phyloP scores from a whole-genome alignment of 345 rosid species.

The Corymbia maculata region DNA sequence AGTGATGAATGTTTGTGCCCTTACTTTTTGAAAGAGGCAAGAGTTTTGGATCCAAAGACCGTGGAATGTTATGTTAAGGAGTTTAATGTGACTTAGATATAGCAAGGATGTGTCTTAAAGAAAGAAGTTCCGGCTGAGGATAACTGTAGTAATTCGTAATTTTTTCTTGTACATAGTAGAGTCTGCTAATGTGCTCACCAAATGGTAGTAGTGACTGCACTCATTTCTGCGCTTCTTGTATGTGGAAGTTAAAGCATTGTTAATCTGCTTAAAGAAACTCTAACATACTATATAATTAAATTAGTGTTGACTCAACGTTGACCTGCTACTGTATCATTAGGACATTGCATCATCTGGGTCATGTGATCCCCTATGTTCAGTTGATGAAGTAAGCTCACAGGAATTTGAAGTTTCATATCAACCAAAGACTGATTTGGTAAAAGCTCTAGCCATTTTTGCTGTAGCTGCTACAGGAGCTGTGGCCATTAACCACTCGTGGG shows the following conservation, averaged over 20 bases:
- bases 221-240: background rate
- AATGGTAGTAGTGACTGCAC: background rate
- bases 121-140: background rate
- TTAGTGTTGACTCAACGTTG: background rate
- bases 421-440: constrained; percentile 76
- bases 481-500: constrained; percentile 93
- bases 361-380: constrained; percentile 85
- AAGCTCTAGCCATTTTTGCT: constrained; percentile 70
- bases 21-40: background rate
- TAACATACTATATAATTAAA: background rate
- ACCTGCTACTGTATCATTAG: constrained; percentile 17
- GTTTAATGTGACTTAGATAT: background rate
- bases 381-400: constrained; percentile 75
- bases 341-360: constrained; percentile 47
- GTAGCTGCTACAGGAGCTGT: constrained; percentile 73
- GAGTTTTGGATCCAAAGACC: background rate
- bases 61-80: background rate
- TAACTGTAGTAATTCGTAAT: background rate
- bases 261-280: background rate
- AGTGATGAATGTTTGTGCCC: background rate
- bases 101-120: background rate
- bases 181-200: background rate
- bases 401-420: constrained; percentile 61
- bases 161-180: background rate
- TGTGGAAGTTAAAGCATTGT: background rate